Base-by-base conservation (phyloP, 164 flowering plant genomes). In the Magnolia changhungtana region DNA sequence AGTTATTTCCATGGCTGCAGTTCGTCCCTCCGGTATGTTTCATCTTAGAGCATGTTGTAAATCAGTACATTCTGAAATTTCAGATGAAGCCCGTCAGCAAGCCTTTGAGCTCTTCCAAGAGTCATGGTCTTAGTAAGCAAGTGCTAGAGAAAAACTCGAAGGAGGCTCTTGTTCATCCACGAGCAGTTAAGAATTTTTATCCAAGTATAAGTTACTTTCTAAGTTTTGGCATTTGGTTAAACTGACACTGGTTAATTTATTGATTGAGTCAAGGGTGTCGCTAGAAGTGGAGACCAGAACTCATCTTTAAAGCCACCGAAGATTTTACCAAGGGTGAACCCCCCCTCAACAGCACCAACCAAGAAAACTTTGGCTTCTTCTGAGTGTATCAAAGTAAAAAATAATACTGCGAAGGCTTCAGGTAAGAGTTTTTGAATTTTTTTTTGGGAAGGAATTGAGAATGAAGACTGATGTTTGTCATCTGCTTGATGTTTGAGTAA, bases 301-400 rank as follows among this genome's bases (percentile, higher is more conserved):
- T 50, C 81, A 14, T 76, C 78, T 70, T 76, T 82, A 20, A 90
- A 82, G 84, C 87, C 86, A 70, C 88, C 93, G 21, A 88, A 82
- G 78, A 77, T 77, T 72, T 58, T 78, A 14, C 81, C 81, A 71
- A 85, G 75, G 75, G 75, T 66, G 45, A 79, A 68, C 68, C 73
- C 86, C 31, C 75, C 80, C 70, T 72, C 88, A 59, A 23, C 86
- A 74, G 67, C 83, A 80, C 74, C 85, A 72, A 76, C 87, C 21
- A 94, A 86, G 89, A 82, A 81, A 78, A 64, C 83, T 91, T 50
- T 10, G 19, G 87, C 83, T 78, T 74, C 83, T 75, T 20, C 58
- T 69, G 81, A 77, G 50, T 82, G 76, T 76, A 72, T 74, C 74
- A 86, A 83, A 82, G 20, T 71, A 37, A 92, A 85, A 73, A 81